Percentiles rank a stretch among this genome's conserved stretches.
These are phyloP conservation scores for Trametes pubescens DNA, from an alignment of 1,284 basidiomycete genomes.

Conservation along the genomic window DNA sequence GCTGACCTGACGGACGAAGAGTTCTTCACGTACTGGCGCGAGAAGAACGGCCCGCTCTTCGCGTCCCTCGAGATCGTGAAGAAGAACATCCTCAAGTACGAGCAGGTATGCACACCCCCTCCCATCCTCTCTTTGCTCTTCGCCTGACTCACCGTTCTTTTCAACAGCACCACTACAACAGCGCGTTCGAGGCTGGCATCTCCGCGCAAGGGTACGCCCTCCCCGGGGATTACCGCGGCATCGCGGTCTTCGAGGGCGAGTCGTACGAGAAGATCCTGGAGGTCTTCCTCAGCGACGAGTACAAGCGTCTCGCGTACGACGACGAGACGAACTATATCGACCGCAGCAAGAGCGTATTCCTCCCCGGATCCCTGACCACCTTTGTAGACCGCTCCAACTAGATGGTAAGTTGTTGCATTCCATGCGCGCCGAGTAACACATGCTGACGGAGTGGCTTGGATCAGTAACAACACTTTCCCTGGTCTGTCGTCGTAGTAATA, in stretches of 20 bases:
- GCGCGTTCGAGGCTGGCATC: conserved; percentile 24
- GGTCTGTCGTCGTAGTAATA: neutral
- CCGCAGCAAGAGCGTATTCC: conserved; percentile 25
- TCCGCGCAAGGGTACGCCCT: conserved; percentile 26
- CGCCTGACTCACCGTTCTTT: neutral
- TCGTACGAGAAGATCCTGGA: conserved; percentile 38
- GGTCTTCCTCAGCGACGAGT: conserved; percentile 37
- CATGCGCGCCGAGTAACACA: neutral
- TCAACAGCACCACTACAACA: conserved; percentile 31
- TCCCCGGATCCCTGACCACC: conserved; percentile 14
- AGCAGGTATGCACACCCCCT: conserved; percentile 28
- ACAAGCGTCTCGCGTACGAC: conserved; percentile 23
- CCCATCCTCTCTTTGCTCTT: neutral
- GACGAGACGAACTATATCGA: conserved; percentile 35
- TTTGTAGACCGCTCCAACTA: conserved; percentile 16
- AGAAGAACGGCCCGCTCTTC: conserved; percentile 33
- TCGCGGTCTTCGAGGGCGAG: conserved; percentile 38
- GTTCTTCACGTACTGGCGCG: conserved; percentile 35
- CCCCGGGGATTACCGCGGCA: conserved; percentile 24
- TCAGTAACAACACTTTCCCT: too few relatives aligned
- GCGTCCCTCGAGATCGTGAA: conserved; percentile 32
- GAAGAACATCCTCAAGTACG: conserved; percentile 37
- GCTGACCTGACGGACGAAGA: conserved; percentile 27
- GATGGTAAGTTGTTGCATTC: neutral
- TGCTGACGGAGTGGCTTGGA: neutral